Base-by-base conservation (phyloP, 192 early-diverging fungal species). In the Funneliformis geosporum region DNA sequence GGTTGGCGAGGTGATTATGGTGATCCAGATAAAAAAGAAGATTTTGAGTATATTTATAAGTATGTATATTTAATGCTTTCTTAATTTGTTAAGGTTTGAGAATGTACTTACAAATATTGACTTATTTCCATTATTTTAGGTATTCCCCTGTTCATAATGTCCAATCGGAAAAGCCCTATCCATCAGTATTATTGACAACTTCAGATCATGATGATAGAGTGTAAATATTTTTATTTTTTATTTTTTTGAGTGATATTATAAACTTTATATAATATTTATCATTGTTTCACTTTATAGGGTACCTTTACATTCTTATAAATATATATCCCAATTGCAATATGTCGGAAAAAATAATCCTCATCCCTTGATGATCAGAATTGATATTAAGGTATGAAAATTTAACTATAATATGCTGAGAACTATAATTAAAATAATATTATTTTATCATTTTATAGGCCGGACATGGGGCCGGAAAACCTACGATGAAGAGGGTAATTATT, bases 121-220 rank as follows among this genome's bases (percentile, higher is more conserved):
- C 33, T 33, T 33, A 6, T 1, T 73, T 55, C 33, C 4, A 23
- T 75, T 47, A n/a, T 39, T 77, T 68, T 68, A 78, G 76, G n/a
- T 78, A 88, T 76, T 94, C 93, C 0, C 93, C 93, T 11, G 65
- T 93, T 9, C 93, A 94, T 83, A 94, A 93, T 76, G 87, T 94
- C 16, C 75, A 77, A 59, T 78, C 59, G 46, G 71, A 82, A 9
- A 80, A 81, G 0, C 76, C 82, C 9, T 93, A 92, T 81, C 93
- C 93, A 16, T 80, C 91, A 4, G 81, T 90, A 0, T 82, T 93
- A 55, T 79, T 94, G 43, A 80, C 84, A 43, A 94, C 93, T 0
- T 87, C 89, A 8, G 88, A 89, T 69, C 93, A 94, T 84, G 93
- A 92, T 79, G 91, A 92, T 73, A 85, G 91, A 74, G 91, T 92